Base-by-base conservation (phyloP, 257 asterid genomes). In the Anisodus tanguticus region DNA sequence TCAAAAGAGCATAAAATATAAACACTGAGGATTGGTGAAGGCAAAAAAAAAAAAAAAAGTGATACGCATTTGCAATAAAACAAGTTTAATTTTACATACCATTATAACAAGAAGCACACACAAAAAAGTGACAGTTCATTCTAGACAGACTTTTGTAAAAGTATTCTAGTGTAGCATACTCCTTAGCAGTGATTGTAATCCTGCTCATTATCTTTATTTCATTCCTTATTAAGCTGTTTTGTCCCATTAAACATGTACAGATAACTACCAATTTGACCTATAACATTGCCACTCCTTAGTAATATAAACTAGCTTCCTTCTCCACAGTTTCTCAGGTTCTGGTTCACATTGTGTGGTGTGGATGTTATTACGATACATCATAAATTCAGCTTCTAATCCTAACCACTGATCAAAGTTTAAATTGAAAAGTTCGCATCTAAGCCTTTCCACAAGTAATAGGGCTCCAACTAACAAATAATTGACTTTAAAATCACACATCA, bases 51-150 rank as follows among this genome's bases (percentile, higher is more conserved):
- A 22, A 53, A 53, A 6, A 41, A 31, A 31, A 31, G 51, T 13
- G 81, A 17, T 76, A 76, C 17, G 12, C 47, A 47, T 76, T 22
- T 76, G 81, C 26, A 76, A 13, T 76, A 51, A 51, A 77, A 4
- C 8, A 77, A 53, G 82, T 31, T 53, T 26, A 76, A 53, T 12
- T 77, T 77, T 77, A 53, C 82, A 77, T 26, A 76, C 47, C 80
- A 76, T 76, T 26, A 51, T 51, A 77, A 53, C 64, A 77, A 53
- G 45, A 31, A 53, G 82, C 31, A 31, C 60, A 53, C 13, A 71
- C 35, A 55, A 77, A 77, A 77, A 22, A 3, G 66, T 13, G 47
- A 77, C 31, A 77, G 82, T 77, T 26, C 49, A 37, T 53, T 76
- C 43, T 74, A 51, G 16, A 49, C 45, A 49, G 41, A 49, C 81